Percentiles rank a stretch among this genome's conserved stretches.
phyloP scores from a whole-genome alignment of 1,284 basidiomycete species.

The Hemileia vastatrix region DNA sequence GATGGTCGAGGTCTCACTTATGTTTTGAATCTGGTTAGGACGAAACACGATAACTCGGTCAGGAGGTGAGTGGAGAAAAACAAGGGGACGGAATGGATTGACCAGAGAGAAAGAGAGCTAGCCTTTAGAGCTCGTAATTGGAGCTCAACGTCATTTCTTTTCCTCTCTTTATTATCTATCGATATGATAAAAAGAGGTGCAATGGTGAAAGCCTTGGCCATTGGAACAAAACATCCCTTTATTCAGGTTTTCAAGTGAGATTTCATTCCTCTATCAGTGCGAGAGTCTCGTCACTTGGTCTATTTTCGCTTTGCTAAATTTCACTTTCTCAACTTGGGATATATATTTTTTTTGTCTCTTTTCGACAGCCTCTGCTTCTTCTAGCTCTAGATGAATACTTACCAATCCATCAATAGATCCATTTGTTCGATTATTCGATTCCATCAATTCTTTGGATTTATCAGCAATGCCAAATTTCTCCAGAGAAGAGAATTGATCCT shows the following conservation, averaged over 20 bases:
- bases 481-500: slow-evolving; percentile 77
- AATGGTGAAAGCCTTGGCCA: slow-evolving; percentile 86
- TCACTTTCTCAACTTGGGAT: not conserved
- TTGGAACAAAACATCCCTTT: slow-evolving; percentile 87
- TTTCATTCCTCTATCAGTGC: no score
- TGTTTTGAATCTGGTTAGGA: slow-evolving; percentile 84
- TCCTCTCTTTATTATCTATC: not conserved
- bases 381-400: slow-evolving; percentile 95
- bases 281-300: no score
- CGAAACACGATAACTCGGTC: slow-evolving; percentile 79
- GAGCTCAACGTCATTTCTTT: not conserved
- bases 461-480: slow-evolving; percentile 65
- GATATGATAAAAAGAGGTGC: slow-evolving; percentile 61
- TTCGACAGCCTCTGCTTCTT: slow-evolving; percentile 67
- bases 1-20: no score
- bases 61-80: slow-evolving; percentile 70
- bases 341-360: no score
- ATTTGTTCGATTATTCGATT: slow-evolving; percentile 75
- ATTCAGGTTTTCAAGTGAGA: slow-evolving; percentile 98
- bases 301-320: no score
- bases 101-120: slow-evolving; percentile 22
- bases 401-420: slow-evolving; percentile 72
- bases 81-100: no score
- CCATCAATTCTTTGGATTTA: slow-evolving; percentile 84
- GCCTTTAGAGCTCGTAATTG: not conserved